A percentile compares a stretch with the other conserved stretches of the same genome.
phyloP scores from a whole-genome alignment of 2,329 filamentous ascomycete species.

The Dactylellina leptospora region DNA sequence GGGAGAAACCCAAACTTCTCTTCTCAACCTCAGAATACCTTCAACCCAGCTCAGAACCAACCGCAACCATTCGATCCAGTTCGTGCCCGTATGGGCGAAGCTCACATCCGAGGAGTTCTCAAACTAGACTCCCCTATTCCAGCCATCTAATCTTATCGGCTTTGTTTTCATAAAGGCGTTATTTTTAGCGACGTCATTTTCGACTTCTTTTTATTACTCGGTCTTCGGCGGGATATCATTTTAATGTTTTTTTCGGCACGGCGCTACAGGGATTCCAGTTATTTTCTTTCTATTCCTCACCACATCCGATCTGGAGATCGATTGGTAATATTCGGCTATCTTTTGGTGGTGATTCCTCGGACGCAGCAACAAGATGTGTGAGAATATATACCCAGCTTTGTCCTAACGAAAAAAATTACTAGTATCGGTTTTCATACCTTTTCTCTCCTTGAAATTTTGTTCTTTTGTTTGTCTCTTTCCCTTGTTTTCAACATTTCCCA shows the following conservation, averaged over 20 bases:
- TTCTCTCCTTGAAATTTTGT: conserved; percentile 5
- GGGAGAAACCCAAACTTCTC: conserved; percentile 26
- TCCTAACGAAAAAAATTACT: conserved; percentile 35
- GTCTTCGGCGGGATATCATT: conserved; percentile 30
- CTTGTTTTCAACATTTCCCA: conserved; percentile 10
- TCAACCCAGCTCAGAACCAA: conserved; percentile 2
- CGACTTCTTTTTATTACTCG: conserved; percentile 4
- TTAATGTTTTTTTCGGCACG: conserved; percentile 26
- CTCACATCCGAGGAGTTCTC: conserved; percentile 49
- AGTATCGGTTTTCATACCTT: conserved; percentile 36
- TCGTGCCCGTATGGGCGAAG: conserved; percentile 43
- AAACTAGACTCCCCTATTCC: conserved; percentile 48
- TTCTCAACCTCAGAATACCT: conserved; percentile 24
- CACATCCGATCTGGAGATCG: conserved; percentile 2
- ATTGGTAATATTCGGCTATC: conserved; percentile 27
- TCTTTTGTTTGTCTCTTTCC: conserved; percentile 4
- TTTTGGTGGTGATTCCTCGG: conserved; percentile 13
- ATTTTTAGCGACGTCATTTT: conserved; percentile 43
- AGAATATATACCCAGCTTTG: conserved; percentile 22
- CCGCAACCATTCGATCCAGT: conserved; percentile 29
- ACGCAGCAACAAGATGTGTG: conserved; percentile 32
- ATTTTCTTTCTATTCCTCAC: conserved; percentile 19
- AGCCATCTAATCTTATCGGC: conserved; percentile 32
- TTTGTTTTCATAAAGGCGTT: conserved; percentile 37
- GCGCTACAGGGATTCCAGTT: conserved; percentile 26